Base-by-base conservation (phyloP, 1,139 yeast genomes). In the Geotrichum bryndzae region DNA sequence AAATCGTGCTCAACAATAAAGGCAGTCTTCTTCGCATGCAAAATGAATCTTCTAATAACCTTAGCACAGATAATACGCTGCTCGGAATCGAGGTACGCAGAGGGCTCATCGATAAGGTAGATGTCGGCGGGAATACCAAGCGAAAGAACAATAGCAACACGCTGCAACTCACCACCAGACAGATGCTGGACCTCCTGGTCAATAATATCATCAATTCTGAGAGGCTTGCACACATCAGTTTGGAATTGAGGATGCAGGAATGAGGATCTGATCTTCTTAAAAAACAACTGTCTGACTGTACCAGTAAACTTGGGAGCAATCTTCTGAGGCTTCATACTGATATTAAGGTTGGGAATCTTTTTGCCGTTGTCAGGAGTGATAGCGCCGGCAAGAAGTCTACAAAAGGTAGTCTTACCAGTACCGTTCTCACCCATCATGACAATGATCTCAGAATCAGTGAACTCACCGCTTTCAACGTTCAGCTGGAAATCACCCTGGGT, bases 381-480 rank as follows among this genome's bases (percentile, higher is more conserved):
- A 54, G 90, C 90, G 72, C 99, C 99, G 25, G 99, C 98, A 70
- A 94, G 82, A 73, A 94, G 80, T 75, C 88, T 89, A 83, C 97
- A 92, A 81, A 94, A 87, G 8, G 99, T 94, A 53, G 99, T 94
- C 80, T 94, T 94, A 82, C 99, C 99, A 29, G 99, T 94, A 80
- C 99, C 99, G 76, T 94, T 94, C 80, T 94, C 99, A 75, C 99
- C 99, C 96, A 94, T 92, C 97, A 94, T 90, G 64, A 94, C 99
- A 73, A 94, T 83, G 71, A 94, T 94, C 80, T 94, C 99, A 53
- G 97, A 90, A 76, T 94, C 96, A 64, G 96, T 88, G 78, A 92
- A 94, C 65, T 88, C 94, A 79, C 99, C 99, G 54, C 83, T 74
- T 73, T 89, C 87, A 66, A 95, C 87, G 65, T 77, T 80, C 75